Conservation (phyloP, 345 rosid genomes). For the Lepidium aucheri region DNA sequence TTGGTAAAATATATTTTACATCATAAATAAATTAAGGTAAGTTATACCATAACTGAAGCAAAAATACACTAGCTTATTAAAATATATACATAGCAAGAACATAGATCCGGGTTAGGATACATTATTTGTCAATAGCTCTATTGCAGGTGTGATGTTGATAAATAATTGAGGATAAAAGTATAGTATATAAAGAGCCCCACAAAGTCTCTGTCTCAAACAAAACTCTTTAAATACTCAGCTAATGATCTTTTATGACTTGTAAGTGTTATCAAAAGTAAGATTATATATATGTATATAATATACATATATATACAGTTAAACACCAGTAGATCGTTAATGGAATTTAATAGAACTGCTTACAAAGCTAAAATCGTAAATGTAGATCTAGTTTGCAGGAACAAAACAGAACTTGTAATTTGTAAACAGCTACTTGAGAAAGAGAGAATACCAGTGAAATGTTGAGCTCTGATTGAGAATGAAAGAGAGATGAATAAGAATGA, state of each 20-base stretch:
- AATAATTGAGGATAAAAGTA: not conserved
- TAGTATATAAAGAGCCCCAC: too few relatives aligned
- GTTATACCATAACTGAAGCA: not conserved
- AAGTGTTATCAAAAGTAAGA: not conserved
- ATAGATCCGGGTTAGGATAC: too few relatives aligned
- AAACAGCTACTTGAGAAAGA: not conserved
- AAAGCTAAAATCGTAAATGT: not conserved
- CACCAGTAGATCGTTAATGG: not conserved
- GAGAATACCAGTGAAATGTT: constrained; percentile 1
- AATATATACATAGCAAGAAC: not conserved
- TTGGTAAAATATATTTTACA: not conserved
- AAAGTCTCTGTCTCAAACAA: too few relatives aligned
- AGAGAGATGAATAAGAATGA: not conserved
- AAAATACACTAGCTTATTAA: not conserved
- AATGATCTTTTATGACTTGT: not conserved
- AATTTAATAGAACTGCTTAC: too few relatives aligned
- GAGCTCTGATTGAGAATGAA: not conserved
- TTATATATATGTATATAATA: not conserved
- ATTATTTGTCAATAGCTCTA: too few relatives aligned
- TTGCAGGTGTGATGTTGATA: not conserved
- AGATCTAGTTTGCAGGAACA: not conserved
- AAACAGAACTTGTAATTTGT: not conserved
- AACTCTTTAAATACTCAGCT: too few relatives aligned
- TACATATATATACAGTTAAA: not conserved
- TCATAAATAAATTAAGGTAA: too few relatives aligned